These are phyloP conservation scores for Malassezia furfur DNA, from an alignment of 1,284 basidiomycete genomes.

Conservation along the genomic window DNA sequence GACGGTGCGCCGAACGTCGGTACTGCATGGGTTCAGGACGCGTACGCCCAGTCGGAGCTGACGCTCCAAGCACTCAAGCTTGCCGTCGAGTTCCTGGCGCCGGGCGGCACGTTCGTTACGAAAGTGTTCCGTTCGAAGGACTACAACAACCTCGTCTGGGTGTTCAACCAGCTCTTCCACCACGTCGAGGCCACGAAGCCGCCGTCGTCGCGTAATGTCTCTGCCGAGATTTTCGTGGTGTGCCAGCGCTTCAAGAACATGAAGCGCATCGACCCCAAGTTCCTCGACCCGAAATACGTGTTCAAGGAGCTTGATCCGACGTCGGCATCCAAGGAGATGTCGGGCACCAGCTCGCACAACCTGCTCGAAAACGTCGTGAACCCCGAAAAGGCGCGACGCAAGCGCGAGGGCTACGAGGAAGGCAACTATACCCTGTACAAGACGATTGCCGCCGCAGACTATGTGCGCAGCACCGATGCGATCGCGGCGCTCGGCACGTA, in stretches of 20 bases:
- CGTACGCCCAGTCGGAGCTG: slow-evolving; percentile 92
- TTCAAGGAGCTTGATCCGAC: slow-evolving; percentile 73
- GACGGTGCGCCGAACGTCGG: slow-evolving; percentile 99
- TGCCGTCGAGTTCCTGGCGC: slow-evolving; percentile 85
- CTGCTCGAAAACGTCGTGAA: slow-evolving; percentile 71
- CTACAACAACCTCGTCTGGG: slow-evolving; percentile 98
- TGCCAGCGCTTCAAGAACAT: slow-evolving; percentile 92
- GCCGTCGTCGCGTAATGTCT: slow-evolving; percentile 95
- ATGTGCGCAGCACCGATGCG: slow-evolving; percentile 55
- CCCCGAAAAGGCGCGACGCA: slow-evolving; percentile 87
- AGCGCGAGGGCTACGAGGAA: slow-evolving; percentile 90
- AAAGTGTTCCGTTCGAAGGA: slow-evolving; percentile 98
- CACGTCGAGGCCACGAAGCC: slow-evolving; percentile 98
- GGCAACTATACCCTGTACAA: slow-evolving; percentile 88
- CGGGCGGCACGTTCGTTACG: slow-evolving; percentile 83
- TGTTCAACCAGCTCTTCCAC: slow-evolving; percentile 90
- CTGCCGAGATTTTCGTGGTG: slow-evolving; percentile 98
- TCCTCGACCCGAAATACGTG: slow-evolving; percentile 92
- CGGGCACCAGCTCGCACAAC: slow-evolving; percentile 34
- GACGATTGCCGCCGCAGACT: slow-evolving; percentile 63
- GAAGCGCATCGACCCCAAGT: slow-evolving; percentile 91
- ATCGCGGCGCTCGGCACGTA: slow-evolving; percentile 70
- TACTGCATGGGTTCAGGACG: slow-evolving; percentile 98
- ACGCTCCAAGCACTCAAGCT: slow-evolving; percentile 92
- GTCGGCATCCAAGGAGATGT: neutral